Evolutionary conservation across 2,329 filamentous ascomycete species (phyloP).

Genomic region (Ilyonectria sp.): DNA sequence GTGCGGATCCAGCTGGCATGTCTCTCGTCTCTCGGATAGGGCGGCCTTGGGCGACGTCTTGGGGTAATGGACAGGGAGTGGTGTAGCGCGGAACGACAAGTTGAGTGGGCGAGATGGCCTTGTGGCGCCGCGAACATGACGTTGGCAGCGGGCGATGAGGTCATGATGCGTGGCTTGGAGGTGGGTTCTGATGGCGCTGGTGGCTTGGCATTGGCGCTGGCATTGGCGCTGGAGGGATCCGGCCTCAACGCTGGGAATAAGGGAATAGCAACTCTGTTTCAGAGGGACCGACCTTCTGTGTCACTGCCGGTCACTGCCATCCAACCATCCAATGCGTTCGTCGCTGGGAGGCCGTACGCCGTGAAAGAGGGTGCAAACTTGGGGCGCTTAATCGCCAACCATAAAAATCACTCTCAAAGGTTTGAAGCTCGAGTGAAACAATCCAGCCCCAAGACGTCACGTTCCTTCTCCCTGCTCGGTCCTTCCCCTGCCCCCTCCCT

Average conservation of each 20-base stretch:
- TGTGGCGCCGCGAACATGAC: slow-evolving; percentile 21
- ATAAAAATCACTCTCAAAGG: not conserved
- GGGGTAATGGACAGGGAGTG: not conserved
- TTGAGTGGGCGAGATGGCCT: slow-evolving; percentile 7
- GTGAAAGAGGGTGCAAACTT: not conserved
- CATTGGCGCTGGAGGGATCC: not conserved
- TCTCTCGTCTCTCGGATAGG: not conserved
- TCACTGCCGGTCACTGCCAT: slow-evolving; percentile 3
- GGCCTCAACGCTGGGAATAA: not conserved
- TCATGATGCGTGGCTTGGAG: slow-evolving; percentile 32
- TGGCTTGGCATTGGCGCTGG: slow-evolving; percentile 20
- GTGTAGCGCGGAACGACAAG: not conserved
- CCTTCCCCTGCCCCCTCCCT: not conserved
- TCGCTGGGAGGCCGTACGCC: not conserved
- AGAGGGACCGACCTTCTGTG: not conserved
- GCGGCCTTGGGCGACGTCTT: not conserved
- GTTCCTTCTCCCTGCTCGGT: not conserved
- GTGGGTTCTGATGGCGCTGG: not conserved
- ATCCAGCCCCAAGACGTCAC: not conserved
- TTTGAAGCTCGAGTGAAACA: not conserved
- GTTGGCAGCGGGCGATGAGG: slow-evolving; percentile 23
- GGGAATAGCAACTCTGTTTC: slow-evolving; percentile 4
- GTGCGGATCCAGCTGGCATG: not conserved
- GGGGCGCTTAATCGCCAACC: slow-evolving; percentile 2
- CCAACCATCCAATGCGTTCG: slow-evolving; percentile 13